Percentiles rank a stretch among this genome's conserved stretches.
These are phyloP conservation scores for Colletotrichum sp. DNA, from an alignment of 2,329 filamentous ascomycete genomes.

Conservation along the genomic window DNA sequence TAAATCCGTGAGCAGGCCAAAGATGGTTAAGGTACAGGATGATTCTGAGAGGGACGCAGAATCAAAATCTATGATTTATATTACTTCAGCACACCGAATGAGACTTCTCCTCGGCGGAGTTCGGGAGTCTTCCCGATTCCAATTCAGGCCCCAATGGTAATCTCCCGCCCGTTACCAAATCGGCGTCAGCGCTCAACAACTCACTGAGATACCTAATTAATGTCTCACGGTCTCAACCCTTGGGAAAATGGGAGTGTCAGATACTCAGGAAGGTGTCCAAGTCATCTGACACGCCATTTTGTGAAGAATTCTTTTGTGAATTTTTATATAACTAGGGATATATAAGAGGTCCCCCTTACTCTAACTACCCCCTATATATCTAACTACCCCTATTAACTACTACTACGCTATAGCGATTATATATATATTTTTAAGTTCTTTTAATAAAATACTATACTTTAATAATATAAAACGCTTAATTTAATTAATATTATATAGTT, in stretches of 20 bases:
- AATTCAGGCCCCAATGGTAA: not conserved
- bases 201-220: not conserved
- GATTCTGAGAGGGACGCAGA: not conserved
- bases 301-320: too few relatives aligned
- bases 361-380: too few relatives aligned
- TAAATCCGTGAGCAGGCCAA: accelerated
- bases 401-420: too few relatives aligned
- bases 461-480: too few relatives aligned
- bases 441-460: too few relatives aligned
- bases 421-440: too few relatives aligned
- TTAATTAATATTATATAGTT: too few relatives aligned
- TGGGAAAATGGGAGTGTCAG: accelerated
- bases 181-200: not conserved
- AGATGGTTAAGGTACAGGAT: not conserved
- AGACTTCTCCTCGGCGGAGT: not conserved
- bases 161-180: not conserved
- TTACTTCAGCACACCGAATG: not conserved
- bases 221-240: not conserved
- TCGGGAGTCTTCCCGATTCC: not conserved
- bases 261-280: not conserved
- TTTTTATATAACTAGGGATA: too few relatives aligned
- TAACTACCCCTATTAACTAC: too few relatives aligned
- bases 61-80: not conserved
- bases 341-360: too few relatives aligned
- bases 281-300: not conserved